Evolutionary conservation across 495 filamentous ascomycete species (phyloP).

Genomic region (Penicillium goetzii): DNA sequence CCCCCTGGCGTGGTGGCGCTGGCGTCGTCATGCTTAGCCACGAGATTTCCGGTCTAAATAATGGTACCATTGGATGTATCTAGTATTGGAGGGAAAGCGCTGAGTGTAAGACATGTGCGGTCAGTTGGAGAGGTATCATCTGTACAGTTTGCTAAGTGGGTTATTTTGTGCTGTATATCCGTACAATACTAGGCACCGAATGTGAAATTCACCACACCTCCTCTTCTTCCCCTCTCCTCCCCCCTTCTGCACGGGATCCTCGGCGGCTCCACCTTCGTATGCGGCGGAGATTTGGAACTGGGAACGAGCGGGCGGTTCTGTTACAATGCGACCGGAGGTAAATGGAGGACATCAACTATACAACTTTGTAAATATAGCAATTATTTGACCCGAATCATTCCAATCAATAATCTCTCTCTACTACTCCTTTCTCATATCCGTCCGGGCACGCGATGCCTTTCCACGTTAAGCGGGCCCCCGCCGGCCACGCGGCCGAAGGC

Average conservation of each 20-base stretch:
- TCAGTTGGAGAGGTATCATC: too few species aligned
- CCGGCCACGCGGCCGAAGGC: constrained; percentile 20
- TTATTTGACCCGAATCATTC: not conserved
- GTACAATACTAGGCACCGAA: too few species aligned
- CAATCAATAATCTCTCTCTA: not conserved
- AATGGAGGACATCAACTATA: too few species aligned
- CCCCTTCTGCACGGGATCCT: not conserved
- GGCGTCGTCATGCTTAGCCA: constrained; percentile 7
- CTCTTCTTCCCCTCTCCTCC: not conserved
- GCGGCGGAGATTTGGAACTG: constrained; percentile 1
- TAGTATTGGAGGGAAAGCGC: not conserved
- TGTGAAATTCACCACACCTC: not conserved
- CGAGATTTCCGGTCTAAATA: not conserved
- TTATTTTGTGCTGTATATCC: too few species aligned
- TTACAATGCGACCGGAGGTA: not conserved
- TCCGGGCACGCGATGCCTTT: constrained; percentile 22
- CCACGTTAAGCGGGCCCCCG: constrained; percentile 21
- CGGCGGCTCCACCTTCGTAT: constrained; percentile 4
- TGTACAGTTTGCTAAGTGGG: not conserved
- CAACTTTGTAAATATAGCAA: too few species aligned
- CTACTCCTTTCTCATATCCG: not conserved
- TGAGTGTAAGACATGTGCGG: too few species aligned
- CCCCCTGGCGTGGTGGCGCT: constrained; percentile 5
- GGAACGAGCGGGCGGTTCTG: not conserved
- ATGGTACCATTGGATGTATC: not conserved